These are phyloP conservation scores for Pseudoturritis turrita DNA, from an alignment of 345 rosid species.

Conservation along the genomic window DNA sequence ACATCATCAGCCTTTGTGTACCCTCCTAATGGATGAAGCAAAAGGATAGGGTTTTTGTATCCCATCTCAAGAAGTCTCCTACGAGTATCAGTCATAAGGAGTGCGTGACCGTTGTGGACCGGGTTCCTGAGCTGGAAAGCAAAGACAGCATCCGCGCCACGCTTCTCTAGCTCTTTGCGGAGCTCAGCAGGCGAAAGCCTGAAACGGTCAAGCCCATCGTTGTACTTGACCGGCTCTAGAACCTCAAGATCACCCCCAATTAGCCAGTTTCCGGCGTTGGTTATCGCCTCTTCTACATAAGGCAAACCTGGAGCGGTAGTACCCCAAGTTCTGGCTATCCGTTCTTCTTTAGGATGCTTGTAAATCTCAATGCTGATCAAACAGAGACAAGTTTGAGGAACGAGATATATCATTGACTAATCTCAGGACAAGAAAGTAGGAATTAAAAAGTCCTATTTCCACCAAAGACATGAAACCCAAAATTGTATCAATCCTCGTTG, in stretches of 20 bases:
- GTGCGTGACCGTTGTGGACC: constrained; percentile 96
- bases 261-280: constrained; percentile 80
- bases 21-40: constrained; percentile 97
- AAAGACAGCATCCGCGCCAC: constrained; percentile 95
- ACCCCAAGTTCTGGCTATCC: constrained; percentile 98
- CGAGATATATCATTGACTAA: neutral
- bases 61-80: constrained; percentile 94
- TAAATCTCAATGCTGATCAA: constrained; percentile 81
- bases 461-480: neutral
- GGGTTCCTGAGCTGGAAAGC: constrained; percentile 99
- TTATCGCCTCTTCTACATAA: constrained; percentile 72
- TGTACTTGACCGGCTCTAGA: constrained; percentile 76
- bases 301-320: constrained; percentile 93
- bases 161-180: constrained; percentile 67
- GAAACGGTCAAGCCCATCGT: constrained; percentile 85
- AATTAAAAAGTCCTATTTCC: neutral
- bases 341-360: constrained; percentile 95
- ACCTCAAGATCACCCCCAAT: constrained; percentile 96
- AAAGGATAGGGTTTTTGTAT: constrained; percentile 81
- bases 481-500: neutral
- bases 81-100: constrained; percentile 95
- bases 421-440: neutral
- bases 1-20: constrained; percentile 98
- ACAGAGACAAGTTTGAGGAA: neutral
- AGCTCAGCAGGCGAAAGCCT: constrained; percentile 86